Evolutionary conservation across 352 stramenopile genomes (phyloP), one percentile per base, ranked within the genome.

Genomic region (Globisporangium okanoganense): DNA sequence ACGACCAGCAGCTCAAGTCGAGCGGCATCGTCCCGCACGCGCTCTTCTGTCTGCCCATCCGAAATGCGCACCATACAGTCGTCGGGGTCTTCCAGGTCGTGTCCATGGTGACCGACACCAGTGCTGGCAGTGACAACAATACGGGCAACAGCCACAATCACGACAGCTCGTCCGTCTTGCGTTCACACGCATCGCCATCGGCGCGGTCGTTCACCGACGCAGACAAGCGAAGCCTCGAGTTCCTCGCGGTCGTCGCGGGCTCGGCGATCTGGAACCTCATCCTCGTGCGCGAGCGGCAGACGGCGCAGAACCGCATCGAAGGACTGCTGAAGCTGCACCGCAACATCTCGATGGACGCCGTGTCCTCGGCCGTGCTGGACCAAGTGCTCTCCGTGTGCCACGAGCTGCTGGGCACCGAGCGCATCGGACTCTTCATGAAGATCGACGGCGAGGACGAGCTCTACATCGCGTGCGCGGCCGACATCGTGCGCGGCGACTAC

Each of bases 311-410:
- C 35, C 81, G 81, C 25, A 88, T 91, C 58, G 77, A 91, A 64
- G 77, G 80, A 0, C 58, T 91, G 0, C 69, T 91, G 7, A 87
- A 87, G 56, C 60, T 91, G 20, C 77, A 88, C 24, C 81, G 77
- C 41, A 91, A 88, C 33, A 88, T 88, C 61, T 85, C 81, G 8
- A 84, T 88, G 70, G 78, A 91, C 47, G 73, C 62, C 10, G 72
- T 86, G 6, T 87, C 81, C 0, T 84, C 71, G 0, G 64, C 67
- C 33, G 78, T 83, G 10, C 61, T 91, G 3, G 78, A 87, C 35
- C 77, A 91, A 31, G 77, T 88, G 29, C 69, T 91, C 5, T 73
- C 77, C 0, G 81, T 91, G n/a, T 91, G 73, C 25, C 77, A 91
- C 29, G 81, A 91, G 62, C 73, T 88, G 16, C 69, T 91, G 1